Percentiles rank a stretch among this genome's conserved stretches.
Evolutionary conservation across 1,284 basidiomycete species (phyloP).

Genomic region (Naganishia liquefaciens): DNA sequence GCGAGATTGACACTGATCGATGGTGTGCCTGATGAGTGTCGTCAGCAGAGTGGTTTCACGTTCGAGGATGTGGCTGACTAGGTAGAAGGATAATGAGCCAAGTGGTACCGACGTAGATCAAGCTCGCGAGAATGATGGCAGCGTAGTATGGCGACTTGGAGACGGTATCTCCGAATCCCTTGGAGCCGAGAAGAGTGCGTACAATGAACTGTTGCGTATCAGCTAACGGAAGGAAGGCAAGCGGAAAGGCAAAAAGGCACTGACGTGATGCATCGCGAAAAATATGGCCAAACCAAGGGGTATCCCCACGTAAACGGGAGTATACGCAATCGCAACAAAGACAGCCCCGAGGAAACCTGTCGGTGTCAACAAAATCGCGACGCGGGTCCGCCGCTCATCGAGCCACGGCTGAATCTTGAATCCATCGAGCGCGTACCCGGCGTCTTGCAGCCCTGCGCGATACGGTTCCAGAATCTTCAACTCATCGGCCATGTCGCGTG

Average conservation of each 20-base stretch:
- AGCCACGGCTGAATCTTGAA: conserved; percentile 34
- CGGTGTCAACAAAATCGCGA: conserved; percentile 76
- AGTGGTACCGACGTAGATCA: conserved; percentile 81
- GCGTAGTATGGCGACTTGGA: conserved; percentile 76
- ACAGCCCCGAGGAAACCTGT: conserved; percentile 76
- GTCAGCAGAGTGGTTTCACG: not conserved
- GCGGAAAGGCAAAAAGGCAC: conserved; percentile 44
- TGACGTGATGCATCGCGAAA: conserved; percentile 87
- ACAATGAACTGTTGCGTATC: conserved; percentile 66
- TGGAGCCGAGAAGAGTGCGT: conserved; percentile 74
- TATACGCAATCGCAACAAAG: conserved; percentile 74
- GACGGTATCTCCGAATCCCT: conserved; percentile 49
- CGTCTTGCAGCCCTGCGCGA: conserved; percentile 82
- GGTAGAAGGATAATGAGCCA: conserved; percentile 76
- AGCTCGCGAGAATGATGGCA: conserved; percentile 80
- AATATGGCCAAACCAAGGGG: conserved; percentile 80
- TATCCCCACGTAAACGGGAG: conserved; percentile 87
- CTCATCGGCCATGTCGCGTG: conserved; percentile 91
- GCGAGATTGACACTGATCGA: conserved; percentile 72
- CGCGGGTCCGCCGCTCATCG: conserved; percentile 64
- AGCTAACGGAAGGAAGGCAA: not conserved
- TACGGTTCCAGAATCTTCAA: conserved; percentile 85
- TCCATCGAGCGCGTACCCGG: conserved; percentile 53
- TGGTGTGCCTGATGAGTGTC: conserved; percentile 65
- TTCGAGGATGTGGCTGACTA: conserved; percentile 55